A percentile compares a stretch with the other conserved stretches of the same genome.
Conservation (phyloP, 2,329 filamentous ascomycete species). For the Calonectria naviculata region DNA sequence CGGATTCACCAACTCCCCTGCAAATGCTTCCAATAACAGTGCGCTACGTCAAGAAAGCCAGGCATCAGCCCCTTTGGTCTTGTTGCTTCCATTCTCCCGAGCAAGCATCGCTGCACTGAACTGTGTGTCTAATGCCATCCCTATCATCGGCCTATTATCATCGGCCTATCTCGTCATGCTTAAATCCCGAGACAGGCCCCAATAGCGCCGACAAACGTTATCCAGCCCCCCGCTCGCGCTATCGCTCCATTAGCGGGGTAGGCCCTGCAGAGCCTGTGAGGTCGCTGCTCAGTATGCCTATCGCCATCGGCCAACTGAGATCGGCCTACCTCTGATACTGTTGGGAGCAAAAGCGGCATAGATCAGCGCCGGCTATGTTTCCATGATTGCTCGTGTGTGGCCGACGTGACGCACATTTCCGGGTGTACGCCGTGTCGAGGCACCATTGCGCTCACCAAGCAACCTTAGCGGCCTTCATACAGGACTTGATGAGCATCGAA, state of each 20-base stretch:
- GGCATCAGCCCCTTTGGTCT: not conserved
- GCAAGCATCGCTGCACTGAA: not conserved
- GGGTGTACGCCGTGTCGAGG: not conserved
- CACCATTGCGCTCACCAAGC: not conserved
- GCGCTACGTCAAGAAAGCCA: not conserved
- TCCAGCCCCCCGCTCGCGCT: not conserved
- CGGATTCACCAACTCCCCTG: too few species aligned
- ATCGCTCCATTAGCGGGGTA: not conserved
- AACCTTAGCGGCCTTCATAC: not conserved
- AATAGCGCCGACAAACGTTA: slow-evolving; percentile 1
- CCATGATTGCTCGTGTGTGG: not conserved
- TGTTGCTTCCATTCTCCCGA: not conserved
- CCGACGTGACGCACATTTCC: not conserved
- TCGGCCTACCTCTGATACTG: not conserved
- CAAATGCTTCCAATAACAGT: not conserved
- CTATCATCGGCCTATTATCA: not conserved
- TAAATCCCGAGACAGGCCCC: not conserved
- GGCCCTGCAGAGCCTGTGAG: not conserved
- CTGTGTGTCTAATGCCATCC: not conserved
- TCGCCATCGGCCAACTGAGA: not conserved
- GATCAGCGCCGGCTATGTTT: not conserved
- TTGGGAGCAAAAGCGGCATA: not conserved
- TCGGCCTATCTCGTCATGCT: slow-evolving; percentile 1
- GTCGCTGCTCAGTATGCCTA: not conserved
- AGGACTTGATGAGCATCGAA: not conserved